A percentile compares a stretch with the other conserved stretches of the same genome.
Evolutionary conservation across 208 protist species (phyloP).

Genomic region (Leishmania guyanensis): DNA sequence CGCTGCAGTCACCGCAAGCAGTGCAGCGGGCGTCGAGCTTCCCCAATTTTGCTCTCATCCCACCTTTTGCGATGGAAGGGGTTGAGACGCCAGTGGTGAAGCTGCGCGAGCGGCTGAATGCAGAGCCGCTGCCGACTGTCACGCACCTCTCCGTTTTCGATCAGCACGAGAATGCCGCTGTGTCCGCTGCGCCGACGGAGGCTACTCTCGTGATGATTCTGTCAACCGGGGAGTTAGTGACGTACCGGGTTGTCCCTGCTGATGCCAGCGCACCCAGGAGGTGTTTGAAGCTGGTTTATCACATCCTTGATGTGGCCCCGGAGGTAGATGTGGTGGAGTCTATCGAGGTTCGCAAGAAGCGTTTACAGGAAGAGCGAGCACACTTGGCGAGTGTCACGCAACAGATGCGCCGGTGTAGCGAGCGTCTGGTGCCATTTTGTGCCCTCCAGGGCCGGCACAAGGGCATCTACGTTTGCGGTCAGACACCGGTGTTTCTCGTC

Average conservation of each 20-base stretch:
- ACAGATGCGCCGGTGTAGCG: constrained; percentile 65
- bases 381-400: constrained; percentile 64
- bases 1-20: constrained; percentile 13
- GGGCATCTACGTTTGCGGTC: constrained; percentile 86
- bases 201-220: constrained; percentile 60
- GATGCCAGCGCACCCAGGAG: constrained; percentile 54
- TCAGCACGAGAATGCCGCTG: constrained; percentile 19
- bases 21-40: constrained; percentile 23
- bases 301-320: constrained; percentile 74
- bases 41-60: constrained; percentile 58
- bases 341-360: constrained; percentile 72
- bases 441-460: constrained; percentile 36
- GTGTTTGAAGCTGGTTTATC: constrained; percentile 72
- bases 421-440: constrained; percentile 63
- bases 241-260: constrained; percentile 51
- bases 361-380: constrained; percentile 56
- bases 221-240: constrained; percentile 74
- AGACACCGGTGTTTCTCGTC: constrained; percentile 81
- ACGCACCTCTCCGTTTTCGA: constrained; percentile 65
- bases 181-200: constrained; percentile 21
- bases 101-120: constrained; percentile 34
- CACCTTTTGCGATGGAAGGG: constrained; percentile 44
- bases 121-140: constrained; percentile 51
- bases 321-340: constrained; percentile 78
- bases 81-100: constrained; percentile 32